Evolutionary conservation across 805 yeast genomes (phyloP), one percentile per base, ranked within the genome.

Genomic region (Kuraishia cidri): DNA sequence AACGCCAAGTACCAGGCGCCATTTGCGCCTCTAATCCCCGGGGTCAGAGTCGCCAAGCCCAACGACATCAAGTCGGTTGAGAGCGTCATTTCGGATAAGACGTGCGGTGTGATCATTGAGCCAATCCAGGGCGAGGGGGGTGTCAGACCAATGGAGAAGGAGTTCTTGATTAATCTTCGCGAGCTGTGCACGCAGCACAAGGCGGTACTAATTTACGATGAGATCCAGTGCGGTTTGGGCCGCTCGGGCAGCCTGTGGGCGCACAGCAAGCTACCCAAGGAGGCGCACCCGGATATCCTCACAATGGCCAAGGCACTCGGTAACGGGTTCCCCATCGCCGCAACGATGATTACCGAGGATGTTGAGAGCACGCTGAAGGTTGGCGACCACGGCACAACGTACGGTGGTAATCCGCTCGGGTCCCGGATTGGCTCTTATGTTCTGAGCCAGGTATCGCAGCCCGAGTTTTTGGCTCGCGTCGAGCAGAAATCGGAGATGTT

Each of bases 121-220:
- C 98, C 98, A 15, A 79, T 92, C 37, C 98, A 92, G 64, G 98
- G 97, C 44, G 98, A 90, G 62, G 97, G 98, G 37, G 98, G 98
- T 36, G 79, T 90, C 13, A 75, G 77, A 48, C 75, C 79, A 14
- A 71, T 85, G 37, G 65, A 71, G 24, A 44, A 58, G 0, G 83
- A 76, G 27, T 87, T 84, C 50, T 64, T 90, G 40, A 50, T 64
- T 4, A 75, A 73, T 31, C 61, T 90, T 52, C 78, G 80, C 44
- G 56, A 71, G 45, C 58, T 82, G 36, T 85, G 96, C 53, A 60
- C 62, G 36, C 68, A 77, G 35, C 67, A 79, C 44, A 75, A 81
- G 34, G 94, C 83, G 8, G 52, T 85, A 21, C 70, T 90, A 37
- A 88, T 90, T 42, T 87, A 77, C 54, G 98, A 90, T 61, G 98